Conservation (phyloP, 805 yeast species). For the Kuraishia piskuri region DNA sequence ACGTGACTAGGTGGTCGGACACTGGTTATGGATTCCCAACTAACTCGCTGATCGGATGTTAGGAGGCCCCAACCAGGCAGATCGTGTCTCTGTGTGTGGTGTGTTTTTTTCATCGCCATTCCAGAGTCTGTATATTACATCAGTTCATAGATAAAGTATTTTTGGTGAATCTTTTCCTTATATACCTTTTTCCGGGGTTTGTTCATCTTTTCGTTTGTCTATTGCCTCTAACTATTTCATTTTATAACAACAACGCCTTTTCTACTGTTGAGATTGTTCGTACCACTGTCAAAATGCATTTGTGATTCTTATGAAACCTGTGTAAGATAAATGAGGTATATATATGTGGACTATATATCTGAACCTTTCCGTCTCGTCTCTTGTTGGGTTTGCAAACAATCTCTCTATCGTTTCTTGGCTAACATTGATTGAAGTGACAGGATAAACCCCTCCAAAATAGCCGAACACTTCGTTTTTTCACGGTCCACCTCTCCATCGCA, state of each 20-base stretch:
- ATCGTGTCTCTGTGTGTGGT: no score
- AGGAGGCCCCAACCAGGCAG: background rate
- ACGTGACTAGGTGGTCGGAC: slow-evolving; percentile 62
- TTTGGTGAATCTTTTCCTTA: background rate
- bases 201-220: background rate
- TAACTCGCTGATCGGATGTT: slow-evolving; percentile 37
- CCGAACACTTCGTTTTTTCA: background rate
- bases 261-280: background rate
- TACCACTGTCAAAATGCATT: background rate
- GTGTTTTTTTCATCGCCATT: background rate
- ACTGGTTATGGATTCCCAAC: slow-evolving; percentile 72
- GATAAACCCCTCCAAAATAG: background rate
- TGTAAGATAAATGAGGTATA: background rate
- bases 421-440: background rate
- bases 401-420: background rate
- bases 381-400: no score
- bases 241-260: background rate
- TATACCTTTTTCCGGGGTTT: background rate
- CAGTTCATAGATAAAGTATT: background rate
- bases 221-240: background rate
- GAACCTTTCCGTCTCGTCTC: no score
- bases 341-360: no score
- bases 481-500: background rate
- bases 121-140: background rate
- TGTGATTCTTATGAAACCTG: background rate